Evolutionary conservation across 106 monocot species (phyloP).

Genomic region (Gastrodia elata): DNA sequence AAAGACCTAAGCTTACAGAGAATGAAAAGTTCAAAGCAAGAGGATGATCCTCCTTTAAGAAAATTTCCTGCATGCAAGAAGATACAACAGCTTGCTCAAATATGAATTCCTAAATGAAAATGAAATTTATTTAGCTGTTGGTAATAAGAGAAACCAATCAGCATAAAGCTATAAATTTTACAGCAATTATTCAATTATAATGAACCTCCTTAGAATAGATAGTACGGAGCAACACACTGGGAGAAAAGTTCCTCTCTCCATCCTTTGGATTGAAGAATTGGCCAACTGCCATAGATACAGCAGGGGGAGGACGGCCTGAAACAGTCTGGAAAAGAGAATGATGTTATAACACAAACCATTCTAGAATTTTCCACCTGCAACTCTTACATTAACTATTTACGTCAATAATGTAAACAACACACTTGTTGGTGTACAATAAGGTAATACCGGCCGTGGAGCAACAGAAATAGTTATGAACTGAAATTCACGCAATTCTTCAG

Average conservation of each 20-base stretch:
- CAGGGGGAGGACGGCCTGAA: constrained; percentile 96
- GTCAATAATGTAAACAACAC: neutral
- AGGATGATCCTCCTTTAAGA: constrained; percentile 78
- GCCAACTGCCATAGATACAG: constrained; percentile 93
- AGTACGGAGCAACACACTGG: constrained; percentile 36
- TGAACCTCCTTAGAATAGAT: constrained; percentile 46
- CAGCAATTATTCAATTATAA: constrained; percentile 2
- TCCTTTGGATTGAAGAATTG: constrained; percentile 86
- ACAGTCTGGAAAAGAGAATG: constrained; percentile 51
- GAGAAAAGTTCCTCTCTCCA: constrained; percentile 49
- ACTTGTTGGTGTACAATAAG: constrained; percentile 2
- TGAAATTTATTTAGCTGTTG: neutral
- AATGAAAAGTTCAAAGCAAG: constrained; percentile 75
- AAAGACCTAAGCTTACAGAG: constrained; percentile 73
- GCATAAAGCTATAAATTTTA: neutral
- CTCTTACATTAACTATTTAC: neutral
- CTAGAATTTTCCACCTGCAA: neutral
- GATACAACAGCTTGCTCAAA: neutral
- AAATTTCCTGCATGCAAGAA: constrained; percentile 47
- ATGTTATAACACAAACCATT: neutral
- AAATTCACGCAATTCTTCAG: constrained; percentile 77
- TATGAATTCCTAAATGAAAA: neutral
- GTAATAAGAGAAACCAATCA: neutral
- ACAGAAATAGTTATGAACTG: constrained; percentile 90
- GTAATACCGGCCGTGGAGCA: constrained; percentile 84